phyloP scores from a whole-genome alignment of 2,329 filamentous ascomycete species.

The Curvularia verruculosa region DNA sequence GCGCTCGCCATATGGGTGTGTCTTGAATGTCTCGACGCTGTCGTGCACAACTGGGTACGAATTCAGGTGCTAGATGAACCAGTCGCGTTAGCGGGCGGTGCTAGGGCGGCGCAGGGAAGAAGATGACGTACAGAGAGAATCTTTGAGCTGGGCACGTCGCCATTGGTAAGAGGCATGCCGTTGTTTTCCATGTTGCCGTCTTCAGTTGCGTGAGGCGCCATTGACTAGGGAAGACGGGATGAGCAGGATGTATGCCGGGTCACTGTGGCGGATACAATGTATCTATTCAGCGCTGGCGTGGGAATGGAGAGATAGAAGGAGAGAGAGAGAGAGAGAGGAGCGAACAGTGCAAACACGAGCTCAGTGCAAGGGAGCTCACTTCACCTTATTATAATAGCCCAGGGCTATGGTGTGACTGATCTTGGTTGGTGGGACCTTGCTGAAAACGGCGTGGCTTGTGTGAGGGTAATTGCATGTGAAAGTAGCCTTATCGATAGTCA shows the following conservation, averaged over 20 bases:
- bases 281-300: background rate
- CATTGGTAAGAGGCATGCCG: slow-evolving; percentile 45
- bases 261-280: background rate
- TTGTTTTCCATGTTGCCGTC: slow-evolving; percentile 42
- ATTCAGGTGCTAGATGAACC: slow-evolving; percentile 78
- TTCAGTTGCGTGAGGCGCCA: slow-evolving; percentile 45
- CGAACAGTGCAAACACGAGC: slow-evolving; percentile 15
- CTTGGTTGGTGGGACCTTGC: slow-evolving; percentile 21
- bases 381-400: slow-evolving; percentile 36
- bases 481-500: slow-evolving; percentile 32
- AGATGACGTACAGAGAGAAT: slow-evolving; percentile 47
- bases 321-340: too few relatives aligned
- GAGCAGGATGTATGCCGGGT: background rate
- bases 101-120: background rate
- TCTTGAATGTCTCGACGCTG: slow-evolving; percentile 76
- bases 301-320: slow-evolving; percentile 16
- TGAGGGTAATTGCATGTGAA: slow-evolving; percentile 34
- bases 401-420: slow-evolving; percentile 25
- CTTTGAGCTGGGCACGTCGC: slow-evolving; percentile 49
- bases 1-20: slow-evolving; percentile 82
- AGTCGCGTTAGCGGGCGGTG: background rate
- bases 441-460: slow-evolving; percentile 31
- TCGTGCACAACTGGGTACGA: slow-evolving; percentile 86
- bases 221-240: slow-evolving; percentile 17
- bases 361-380: slow-evolving; percentile 8